Evolutionary conservation across 2,329 filamentous ascomycete genomes (phyloP).

Genomic region (Aphanoascus verrucosus): DNA sequence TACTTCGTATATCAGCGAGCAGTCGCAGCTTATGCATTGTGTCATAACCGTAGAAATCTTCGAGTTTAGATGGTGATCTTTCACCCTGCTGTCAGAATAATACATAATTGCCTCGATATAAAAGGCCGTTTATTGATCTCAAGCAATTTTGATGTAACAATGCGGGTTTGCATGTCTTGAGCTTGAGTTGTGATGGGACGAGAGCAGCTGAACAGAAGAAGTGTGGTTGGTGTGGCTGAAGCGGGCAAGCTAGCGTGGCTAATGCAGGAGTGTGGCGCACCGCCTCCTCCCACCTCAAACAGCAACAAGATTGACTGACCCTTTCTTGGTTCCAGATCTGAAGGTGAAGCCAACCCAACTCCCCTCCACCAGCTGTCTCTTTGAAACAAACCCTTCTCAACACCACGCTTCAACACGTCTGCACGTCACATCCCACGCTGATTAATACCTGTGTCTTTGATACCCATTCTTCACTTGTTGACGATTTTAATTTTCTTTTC

Average conservation of each 20-base stretch:
- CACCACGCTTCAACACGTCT: slow-evolving; percentile 1
- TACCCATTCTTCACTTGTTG: slow-evolving; percentile 8
- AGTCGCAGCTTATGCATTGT: no score
- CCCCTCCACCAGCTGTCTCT: slow-evolving; percentile 6
- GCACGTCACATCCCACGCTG: background rate
- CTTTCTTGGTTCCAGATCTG: slow-evolving; percentile 6
- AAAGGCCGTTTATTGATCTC: no score
- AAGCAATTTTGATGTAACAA: no score
- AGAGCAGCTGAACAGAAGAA: background rate
- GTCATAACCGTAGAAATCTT: no score
- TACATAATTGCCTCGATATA: no score
- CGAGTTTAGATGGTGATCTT: no score
- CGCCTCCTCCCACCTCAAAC: background rate
- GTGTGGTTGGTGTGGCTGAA: background rate
- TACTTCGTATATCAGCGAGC: no score
- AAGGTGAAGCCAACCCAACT: background rate
- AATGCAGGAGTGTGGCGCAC: background rate
- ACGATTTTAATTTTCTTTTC: background rate
- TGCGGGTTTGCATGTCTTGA: background rate
- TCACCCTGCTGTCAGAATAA: no score
- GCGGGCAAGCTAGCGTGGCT: background rate
- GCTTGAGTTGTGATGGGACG: background rate
- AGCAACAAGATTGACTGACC: background rate
- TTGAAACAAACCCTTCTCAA: background rate
- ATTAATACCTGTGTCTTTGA: slow-evolving; percentile 2